Evolutionary conservation across 2,329 filamentous ascomycete genomes (phyloP).

Genomic region (Claviceps arundinis): DNA sequence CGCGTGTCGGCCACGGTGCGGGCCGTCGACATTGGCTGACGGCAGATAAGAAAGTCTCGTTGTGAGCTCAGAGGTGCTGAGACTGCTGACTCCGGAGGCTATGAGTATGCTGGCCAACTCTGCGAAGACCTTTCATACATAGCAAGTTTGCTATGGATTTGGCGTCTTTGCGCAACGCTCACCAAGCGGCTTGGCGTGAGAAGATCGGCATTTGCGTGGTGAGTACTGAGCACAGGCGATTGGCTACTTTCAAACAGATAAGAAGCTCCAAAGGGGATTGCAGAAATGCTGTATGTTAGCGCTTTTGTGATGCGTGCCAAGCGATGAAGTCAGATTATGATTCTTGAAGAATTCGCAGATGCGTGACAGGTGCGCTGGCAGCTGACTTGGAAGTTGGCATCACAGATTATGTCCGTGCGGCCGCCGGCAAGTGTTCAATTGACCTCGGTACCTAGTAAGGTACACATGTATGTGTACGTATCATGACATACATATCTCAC

Average conservation of each 20-base stretch:
- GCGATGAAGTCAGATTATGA: background rate
- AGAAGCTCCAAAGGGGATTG: background rate
- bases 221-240: background rate
- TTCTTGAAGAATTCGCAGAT: background rate
- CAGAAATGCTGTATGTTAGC: background rate
- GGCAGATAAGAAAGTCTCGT: background rate
- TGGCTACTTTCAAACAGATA: background rate
- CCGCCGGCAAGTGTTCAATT: background rate
- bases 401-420: background rate
- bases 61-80: background rate
- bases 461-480: no score
- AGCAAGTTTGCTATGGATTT: background rate
- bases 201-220: background rate
- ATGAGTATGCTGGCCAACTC: background rate
- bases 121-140: background rate
- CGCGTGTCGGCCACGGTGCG: background rate
- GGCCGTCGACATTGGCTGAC: background rate
- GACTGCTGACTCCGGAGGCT: background rate
- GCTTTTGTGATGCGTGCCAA: background rate
- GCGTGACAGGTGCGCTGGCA: background rate
- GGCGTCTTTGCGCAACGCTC: background rate
- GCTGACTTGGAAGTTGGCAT: no score
- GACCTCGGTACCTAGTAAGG: background rate
- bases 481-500: no score
- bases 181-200: background rate